A percentile compares a stretch with the other conserved stretches of the same genome.
These are phyloP conservation scores for Phytophthora melonis DNA, from an alignment of 352 stramenopile species.

Conservation along the genomic window DNA sequence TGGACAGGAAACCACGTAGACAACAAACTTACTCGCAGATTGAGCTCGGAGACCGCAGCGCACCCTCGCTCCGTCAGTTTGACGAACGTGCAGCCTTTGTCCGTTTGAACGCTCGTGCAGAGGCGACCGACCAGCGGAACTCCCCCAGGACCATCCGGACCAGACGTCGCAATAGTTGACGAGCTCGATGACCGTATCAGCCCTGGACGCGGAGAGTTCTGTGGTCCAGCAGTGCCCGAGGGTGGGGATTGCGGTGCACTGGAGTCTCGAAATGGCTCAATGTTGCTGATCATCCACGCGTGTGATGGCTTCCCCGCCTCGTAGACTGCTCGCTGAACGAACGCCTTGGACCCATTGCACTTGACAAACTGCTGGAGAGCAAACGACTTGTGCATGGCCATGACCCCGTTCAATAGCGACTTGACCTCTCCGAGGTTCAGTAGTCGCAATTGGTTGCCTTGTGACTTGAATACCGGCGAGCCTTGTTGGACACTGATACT, in stretches of 20 bases:
- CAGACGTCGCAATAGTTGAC: conserved; percentile 12
- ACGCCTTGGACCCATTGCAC: conserved; percentile 78
- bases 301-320: conserved; percentile 65
- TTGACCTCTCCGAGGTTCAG: conserved; percentile 74
- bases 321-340: conserved; percentile 73
- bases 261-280: conserved; percentile 51
- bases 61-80: conserved; percentile 83
- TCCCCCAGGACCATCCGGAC: conserved; percentile 11
- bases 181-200: conserved; percentile 25
- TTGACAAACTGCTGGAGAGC: conserved; percentile 77
- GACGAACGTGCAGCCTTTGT: conserved; percentile 81
- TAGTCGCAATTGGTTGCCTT: conserved; percentile 74
- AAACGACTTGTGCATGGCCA: conserved; percentile 70
- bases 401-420: conserved; percentile 71
- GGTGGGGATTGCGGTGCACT: conserved; percentile 14
- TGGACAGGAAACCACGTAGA: too few relatives aligned
- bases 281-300: conserved; percentile 89
- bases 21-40: conserved; percentile 56
- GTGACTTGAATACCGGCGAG: conserved; percentile 38
- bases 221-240: conserved; percentile 13
- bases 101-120: conserved; percentile 69
- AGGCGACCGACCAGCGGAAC: conserved; percentile 59
- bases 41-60: conserved; percentile 72
- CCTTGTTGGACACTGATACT: conserved; percentile 13
- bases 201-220: conserved; percentile 19